A percentile compares a stretch with the other conserved stretches of the same genome.
phyloP scores from a whole-genome alignment of 108 stramenopile species.

The Nitzschia inconspicua region DNA sequence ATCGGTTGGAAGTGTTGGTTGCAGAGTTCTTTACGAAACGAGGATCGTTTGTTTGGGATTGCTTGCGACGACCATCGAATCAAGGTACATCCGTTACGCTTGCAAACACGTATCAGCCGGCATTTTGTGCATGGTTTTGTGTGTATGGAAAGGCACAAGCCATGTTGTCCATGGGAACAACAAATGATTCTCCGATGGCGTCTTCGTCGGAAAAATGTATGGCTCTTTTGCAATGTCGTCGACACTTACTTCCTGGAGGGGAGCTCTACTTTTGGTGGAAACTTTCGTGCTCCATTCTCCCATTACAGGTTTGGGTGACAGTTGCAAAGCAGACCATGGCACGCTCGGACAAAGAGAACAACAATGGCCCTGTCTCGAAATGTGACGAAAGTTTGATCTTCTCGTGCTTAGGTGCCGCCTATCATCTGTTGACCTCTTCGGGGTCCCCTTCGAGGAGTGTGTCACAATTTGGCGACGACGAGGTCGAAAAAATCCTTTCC shows the following conservation, averaged over 20 bases:
- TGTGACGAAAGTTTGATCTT: too few relatives aligned
- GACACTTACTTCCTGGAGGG: not conserved
- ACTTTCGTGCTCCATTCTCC: slow-evolving; percentile 1
- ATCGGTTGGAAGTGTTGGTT: too few relatives aligned
- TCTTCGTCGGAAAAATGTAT: not conserved
- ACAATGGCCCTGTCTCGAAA: not conserved
- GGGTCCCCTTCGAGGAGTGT: too few relatives aligned
- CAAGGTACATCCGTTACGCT: too few relatives aligned
- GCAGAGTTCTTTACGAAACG: too few relatives aligned
- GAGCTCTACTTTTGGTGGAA: slow-evolving; percentile 4
- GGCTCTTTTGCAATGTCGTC: not conserved
- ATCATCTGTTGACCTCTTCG: too few relatives aligned
- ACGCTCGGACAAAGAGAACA: not conserved
- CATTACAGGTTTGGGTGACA: not conserved
- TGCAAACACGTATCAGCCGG: too few relatives aligned
- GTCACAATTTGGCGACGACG: too few relatives aligned
- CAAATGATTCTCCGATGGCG: not conserved
- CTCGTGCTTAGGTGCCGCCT: too few relatives aligned
- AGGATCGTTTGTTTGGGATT: too few relatives aligned
- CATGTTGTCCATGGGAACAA: not conserved
- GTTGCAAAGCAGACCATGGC: too few relatives aligned
- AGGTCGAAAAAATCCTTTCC: not conserved
- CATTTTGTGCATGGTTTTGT: slow-evolving; percentile 2
- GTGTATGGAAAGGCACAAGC: not conserved
- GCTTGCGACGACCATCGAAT: too few relatives aligned